Conservation (phyloP, 345 rosid genomes). For the Ceriops decandra region DNA sequence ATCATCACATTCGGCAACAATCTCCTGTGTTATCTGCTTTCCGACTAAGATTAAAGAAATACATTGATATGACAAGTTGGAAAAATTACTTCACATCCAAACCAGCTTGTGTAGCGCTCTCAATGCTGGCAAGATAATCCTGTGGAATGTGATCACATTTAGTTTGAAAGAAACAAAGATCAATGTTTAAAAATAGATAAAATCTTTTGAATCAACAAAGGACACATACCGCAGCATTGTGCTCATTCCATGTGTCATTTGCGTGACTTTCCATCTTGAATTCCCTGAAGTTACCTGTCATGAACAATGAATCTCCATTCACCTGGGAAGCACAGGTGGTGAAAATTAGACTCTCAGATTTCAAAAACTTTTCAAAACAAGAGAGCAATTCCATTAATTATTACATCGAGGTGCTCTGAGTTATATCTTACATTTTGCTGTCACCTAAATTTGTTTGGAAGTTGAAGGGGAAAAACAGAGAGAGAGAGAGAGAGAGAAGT, state of each 20-base stretch:
- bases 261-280: conserved; percentile 72
- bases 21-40: too few species aligned
- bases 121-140: conserved; percentile 89
- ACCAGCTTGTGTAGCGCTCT: conserved; percentile 43
- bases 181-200: neutral
- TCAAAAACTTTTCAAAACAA: too few species aligned
- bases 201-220: conserved; percentile 5
- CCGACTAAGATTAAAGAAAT: too few species aligned
- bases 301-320: conserved; percentile 88
- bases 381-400: too few species aligned
- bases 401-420: too few species aligned
- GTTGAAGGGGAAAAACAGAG: too few species aligned
- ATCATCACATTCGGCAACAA: too few species aligned
- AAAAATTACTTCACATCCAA: conserved; percentile 52
- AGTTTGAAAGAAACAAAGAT: conserved; percentile 8
- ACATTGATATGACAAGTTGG: neutral
- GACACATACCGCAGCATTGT: conserved; percentile 66
- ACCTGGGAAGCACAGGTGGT: conserved; percentile 50
- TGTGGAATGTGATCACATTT: conserved; percentile 18
- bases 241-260: conserved; percentile 76
- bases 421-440: too few species aligned
- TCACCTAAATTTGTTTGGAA: too few species aligned
- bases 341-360: neutral
- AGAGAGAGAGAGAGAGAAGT: conserved; percentile 1
- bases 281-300: conserved; percentile 85